Percentiles rank a stretch among this genome's conserved stretches.
Conservation (phyloP, 306 rosid genomes). For the Adenanthera pavonina region DNA sequence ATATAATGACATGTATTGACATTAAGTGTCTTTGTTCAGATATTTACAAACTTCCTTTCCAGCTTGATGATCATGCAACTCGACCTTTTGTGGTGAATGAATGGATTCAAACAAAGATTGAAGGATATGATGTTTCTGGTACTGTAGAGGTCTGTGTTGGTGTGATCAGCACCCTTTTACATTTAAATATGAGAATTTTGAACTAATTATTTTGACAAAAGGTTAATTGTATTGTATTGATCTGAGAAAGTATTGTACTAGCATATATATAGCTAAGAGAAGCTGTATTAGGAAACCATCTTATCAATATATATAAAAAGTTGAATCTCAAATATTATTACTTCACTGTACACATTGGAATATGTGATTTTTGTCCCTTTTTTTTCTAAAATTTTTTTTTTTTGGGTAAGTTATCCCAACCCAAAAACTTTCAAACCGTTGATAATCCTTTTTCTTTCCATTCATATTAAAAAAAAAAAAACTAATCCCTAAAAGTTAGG, state of each 20-base stretch:
- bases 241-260: background rate
- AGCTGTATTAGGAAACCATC: background rate
- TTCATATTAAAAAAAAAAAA: background rate
- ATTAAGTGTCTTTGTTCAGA: slow-evolving; percentile 3
- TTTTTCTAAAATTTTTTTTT: too few species aligned
- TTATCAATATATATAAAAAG: background rate
- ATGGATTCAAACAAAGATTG: slow-evolving; percentile 8
- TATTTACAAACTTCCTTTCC: slow-evolving; percentile 16
- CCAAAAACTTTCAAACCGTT: too few species aligned
- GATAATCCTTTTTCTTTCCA: too few species aligned
- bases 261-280: background rate
- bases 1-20: background rate
- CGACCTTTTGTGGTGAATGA: slow-evolving; percentile 6
- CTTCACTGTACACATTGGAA: too few species aligned
- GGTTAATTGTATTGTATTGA: background rate
- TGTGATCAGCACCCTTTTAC: background rate
- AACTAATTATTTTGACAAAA: background rate
- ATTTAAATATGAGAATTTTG: background rate
- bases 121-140: slow-evolving; percentile 18
- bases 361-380: too few species aligned
- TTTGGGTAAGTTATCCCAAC: too few species aligned
- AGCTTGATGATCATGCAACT: background rate
- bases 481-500: background rate
- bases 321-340: too few species aligned
- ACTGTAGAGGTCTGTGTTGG: background rate